Conservation (phyloP, 768 basidiomycete genomes). For the Ephemerocybe angulata region DNA sequence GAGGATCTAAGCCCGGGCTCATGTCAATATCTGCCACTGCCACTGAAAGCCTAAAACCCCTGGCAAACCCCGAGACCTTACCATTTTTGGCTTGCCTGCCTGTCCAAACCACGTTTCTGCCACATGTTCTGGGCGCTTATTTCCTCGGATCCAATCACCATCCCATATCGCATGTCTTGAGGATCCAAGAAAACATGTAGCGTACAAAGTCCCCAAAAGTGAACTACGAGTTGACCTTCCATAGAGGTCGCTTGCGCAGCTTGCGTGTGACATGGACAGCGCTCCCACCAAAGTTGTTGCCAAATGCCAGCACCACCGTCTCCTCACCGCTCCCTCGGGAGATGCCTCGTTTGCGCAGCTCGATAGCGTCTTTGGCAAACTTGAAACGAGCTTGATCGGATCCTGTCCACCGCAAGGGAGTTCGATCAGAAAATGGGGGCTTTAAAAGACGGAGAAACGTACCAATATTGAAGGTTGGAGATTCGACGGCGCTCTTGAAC, state of each 20-base stretch:
- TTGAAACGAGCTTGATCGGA: slow-evolving; percentile 86
- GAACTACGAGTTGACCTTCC: slow-evolving; percentile 72
- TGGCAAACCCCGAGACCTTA: slow-evolving; percentile 11
- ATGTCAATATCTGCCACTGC: slow-evolving; percentile 39
- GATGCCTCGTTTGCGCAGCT: slow-evolving; percentile 74
- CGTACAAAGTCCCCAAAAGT: slow-evolving; percentile 11
- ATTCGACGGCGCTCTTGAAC: slow-evolving; percentile 80
- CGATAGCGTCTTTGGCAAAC: slow-evolving; percentile 88
- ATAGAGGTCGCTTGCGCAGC: slow-evolving; percentile 78
- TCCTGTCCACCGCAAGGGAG: slow-evolving; percentile 36
- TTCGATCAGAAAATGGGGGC: neutral
- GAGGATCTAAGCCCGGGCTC: slow-evolving; percentile 18
- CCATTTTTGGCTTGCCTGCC: slow-evolving; percentile 21
- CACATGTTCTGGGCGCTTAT: slow-evolving; percentile 20
- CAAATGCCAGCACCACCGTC: slow-evolving; percentile 90
- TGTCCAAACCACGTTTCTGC: slow-evolving; percentile 29
- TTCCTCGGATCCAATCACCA: slow-evolving; percentile 11
- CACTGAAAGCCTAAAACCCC: slow-evolving; percentile 33
- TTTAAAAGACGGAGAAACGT: slow-evolving; percentile 13
- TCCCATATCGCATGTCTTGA: neutral
- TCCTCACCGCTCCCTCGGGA: slow-evolving; percentile 68
- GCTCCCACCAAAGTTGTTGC: slow-evolving; percentile 63
- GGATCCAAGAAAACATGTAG: neutral
- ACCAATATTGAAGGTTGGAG: slow-evolving; percentile 79
- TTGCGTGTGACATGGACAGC: slow-evolving; percentile 88